A percentile compares a stretch with the other conserved stretches of the same genome.
These are phyloP conservation scores for Sporothrix globosa DNA, from an alignment of 2,329 filamentous ascomycete species.

Conservation along the genomic window DNA sequence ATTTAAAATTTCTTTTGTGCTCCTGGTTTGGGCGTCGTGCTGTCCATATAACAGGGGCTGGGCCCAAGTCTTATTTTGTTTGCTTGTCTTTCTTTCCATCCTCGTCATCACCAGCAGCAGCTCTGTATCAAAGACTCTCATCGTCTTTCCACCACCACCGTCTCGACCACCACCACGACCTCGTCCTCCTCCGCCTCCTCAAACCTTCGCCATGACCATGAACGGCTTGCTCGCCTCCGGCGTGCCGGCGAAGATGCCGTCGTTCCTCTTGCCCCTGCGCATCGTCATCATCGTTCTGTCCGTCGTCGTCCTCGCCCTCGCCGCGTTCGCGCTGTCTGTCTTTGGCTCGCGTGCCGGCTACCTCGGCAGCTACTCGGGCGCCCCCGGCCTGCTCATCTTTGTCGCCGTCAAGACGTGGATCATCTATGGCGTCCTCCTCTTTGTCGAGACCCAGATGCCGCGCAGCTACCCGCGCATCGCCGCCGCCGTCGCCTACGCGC, in stretches of 20 bases:
- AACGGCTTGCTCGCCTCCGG: constrained; percentile 46
- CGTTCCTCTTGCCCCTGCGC: constrained; percentile 47
- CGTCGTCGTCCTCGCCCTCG: constrained; percentile 47
- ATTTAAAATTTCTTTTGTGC: neutral
- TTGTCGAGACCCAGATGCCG: constrained; percentile 45
- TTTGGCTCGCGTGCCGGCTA: constrained; percentile 38
- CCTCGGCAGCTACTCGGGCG: constrained; percentile 41
- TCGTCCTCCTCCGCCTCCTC: neutral
- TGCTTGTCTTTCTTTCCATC: neutral
- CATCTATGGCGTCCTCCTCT: constrained; percentile 47
- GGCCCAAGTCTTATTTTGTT: neutral
- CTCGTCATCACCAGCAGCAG: neutral
- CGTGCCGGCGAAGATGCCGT: constrained; percentile 44
- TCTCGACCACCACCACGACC: neutral
- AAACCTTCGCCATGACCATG: constrained; percentile 9
- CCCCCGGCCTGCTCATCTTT: constrained; percentile 52
- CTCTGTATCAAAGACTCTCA: neutral
- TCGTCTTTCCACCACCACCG: too few relatives aligned
- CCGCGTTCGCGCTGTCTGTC: constrained; percentile 48
- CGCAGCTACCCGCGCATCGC: constrained; percentile 47
- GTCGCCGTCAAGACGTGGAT: constrained; percentile 49
- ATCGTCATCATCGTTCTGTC: constrained; percentile 48
- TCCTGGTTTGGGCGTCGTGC: neutral
- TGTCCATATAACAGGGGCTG: constrained; percentile 6
- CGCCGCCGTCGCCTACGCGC: constrained; percentile 45